Evolutionary conservation across 352 stramenopile species (phyloP), one percentile per base, ranked within the genome.

Genomic region (Globisporangium cederbergense): DNA sequence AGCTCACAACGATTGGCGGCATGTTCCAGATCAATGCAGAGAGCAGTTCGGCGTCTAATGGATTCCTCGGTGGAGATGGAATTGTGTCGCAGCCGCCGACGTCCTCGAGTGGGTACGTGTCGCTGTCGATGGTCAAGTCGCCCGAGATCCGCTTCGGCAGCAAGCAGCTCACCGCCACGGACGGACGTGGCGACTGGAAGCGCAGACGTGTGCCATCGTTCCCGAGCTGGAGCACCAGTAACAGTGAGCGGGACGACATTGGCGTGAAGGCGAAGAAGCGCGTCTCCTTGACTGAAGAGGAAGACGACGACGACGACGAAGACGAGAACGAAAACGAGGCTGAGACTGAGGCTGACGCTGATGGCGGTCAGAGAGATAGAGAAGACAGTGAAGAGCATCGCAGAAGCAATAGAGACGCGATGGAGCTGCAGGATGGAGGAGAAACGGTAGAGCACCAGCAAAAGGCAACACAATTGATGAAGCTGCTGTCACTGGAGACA

Each of bases 121-220:
- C 83, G 40, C 71, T 92, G 22, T 92, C 83, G 58, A 75, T 83
- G 55, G 69, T 92, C 50, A 79, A 83, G 59, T 92, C 83, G 55
- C 83, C 81, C 10, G 77, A 92, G 68, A 90, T 92, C 62, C 81
- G 81, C 59, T 92, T 92, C 68, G 43, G 43, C 43, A 85, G 77
- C 59, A 79, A 86, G 55, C 70, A 77, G 53, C 53, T 64, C 10
- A 22, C 30, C 16, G 36, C 14, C 30, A 73, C 63, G n/a, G 67
- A 86, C 65, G 68, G 62, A n/a, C 77, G 76, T 22, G 78, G 79
- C 10, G 71, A 86, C 68, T 81, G 78, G 63, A 90, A 90, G 63
- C 81, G 81, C 5, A 65, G 81, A 11, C 73, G 78, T 18, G 58
- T 89, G 54, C 70, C 76, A 58, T 76, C 76, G 59, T 76, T 81